These are phyloP conservation scores for Suillus tomentosus DNA, from an alignment of 768 basidiomycete genomes.

Conservation along the genomic window DNA sequence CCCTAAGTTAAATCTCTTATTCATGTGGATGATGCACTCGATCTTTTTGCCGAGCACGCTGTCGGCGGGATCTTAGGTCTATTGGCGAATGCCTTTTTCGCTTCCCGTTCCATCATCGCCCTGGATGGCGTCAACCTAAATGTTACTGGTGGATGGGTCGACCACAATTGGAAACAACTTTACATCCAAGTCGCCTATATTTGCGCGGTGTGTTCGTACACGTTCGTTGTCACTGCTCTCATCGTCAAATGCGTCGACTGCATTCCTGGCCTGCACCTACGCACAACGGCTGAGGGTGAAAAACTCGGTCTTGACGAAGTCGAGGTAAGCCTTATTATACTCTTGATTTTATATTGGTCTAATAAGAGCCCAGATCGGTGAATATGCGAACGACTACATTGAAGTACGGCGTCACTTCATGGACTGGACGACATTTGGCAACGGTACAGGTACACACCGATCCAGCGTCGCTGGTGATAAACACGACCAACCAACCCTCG, in stretches of 20 bases:
- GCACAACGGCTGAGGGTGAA: conserved; percentile 57
- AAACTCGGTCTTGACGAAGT: conserved; percentile 68
- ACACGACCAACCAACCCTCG: conserved; percentile 38
- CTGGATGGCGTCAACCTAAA: conserved; percentile 67
- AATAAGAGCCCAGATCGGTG: conserved; percentile 50
- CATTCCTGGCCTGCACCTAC: conserved; percentile 59
- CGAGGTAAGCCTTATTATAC: conserved; percentile 47
- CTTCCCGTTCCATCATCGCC: conserved; percentile 58
- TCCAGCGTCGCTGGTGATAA: conserved; percentile 35
- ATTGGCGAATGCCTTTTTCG: conserved; percentile 74
- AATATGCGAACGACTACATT: conserved; percentile 70
- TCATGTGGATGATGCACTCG: conserved; percentile 83
- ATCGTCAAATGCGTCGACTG: conserved; percentile 59
- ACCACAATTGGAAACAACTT: conserved; percentile 76
- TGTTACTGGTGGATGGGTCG: conserved; percentile 67
- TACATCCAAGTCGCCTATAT: conserved; percentile 76
- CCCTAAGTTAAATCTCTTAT: conserved; percentile 65
- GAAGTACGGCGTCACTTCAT: conserved; percentile 68
- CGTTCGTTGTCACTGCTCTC: conserved; percentile 61
- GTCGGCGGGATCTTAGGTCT: conserved; percentile 81
- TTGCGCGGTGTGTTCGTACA: conserved; percentile 56
- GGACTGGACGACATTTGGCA: conserved; percentile 47
- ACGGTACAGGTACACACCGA: conserved; percentile 13
- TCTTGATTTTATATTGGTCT: background rate
- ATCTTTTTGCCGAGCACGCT: conserved; percentile 91